Percentiles rank a stretch among this genome's conserved stretches.
Conservation (phyloP, 371 early-diverging fungal genomes). For the Basidiobolus heterosporus region DNA sequence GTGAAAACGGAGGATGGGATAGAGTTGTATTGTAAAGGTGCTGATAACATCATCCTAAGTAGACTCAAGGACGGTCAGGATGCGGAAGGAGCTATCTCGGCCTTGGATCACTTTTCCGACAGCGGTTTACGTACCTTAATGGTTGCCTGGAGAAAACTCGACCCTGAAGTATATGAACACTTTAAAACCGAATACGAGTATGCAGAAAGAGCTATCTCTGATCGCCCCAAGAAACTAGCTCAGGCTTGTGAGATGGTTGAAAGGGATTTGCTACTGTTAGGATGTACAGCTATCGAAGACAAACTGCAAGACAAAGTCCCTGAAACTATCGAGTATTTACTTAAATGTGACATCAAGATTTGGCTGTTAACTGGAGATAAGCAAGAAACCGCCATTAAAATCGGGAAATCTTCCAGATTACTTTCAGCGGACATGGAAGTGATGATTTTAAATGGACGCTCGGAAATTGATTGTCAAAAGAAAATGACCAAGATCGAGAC, state of each 20-base stretch:
- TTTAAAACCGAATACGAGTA: constrained; percentile 44
- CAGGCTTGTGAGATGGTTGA: constrained; percentile 51
- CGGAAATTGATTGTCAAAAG: constrained; percentile 5
- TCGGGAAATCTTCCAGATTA: constrained; percentile 58
- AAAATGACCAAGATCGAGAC: constrained; percentile 1
- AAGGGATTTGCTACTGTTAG: constrained; percentile 29
- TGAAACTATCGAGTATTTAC: constrained; percentile 54
- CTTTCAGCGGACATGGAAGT: constrained; percentile 35
- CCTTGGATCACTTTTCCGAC: neutral
- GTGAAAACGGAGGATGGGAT: constrained; percentile 15
- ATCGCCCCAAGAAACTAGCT: constrained; percentile 44
- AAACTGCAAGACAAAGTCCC: constrained; percentile 69
- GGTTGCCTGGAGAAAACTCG: constrained; percentile 46
- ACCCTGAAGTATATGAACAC: constrained; percentile 34
- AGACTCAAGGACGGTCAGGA: constrained; percentile 24
- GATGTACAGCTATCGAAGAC: constrained; percentile 62
- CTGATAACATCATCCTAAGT: constrained; percentile 28
- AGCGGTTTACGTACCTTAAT: constrained; percentile 67
- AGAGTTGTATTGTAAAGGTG: constrained; percentile 41
- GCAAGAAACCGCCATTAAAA: constrained; percentile 82
- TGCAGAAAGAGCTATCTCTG: constrained; percentile 44
- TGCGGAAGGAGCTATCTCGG: constrained; percentile 1
- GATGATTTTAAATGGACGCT: constrained; percentile 13
- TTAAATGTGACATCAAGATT: constrained; percentile 53
- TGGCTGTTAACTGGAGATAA: constrained; percentile 94